phyloP scores from a whole-genome alignment of 148 eudicot genomes.

The Rhododendron molle region DNA sequence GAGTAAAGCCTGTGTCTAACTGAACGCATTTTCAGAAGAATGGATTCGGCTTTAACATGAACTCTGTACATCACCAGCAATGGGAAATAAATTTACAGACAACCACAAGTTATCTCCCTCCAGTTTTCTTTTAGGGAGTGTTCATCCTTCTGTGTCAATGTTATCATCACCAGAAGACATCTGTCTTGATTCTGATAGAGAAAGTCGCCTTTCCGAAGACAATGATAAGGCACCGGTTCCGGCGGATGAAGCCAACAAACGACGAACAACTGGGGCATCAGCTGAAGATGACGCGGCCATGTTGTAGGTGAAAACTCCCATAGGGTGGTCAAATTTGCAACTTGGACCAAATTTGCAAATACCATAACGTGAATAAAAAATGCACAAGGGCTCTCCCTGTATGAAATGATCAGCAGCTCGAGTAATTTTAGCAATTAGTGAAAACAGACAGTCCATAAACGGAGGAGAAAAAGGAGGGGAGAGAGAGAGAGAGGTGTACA shows the following conservation, averaged over 20 bases:
- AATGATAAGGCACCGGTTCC: conserved; percentile 34
- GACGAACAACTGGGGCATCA: conserved; percentile 47
- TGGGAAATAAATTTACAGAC: conserved; percentile 66
- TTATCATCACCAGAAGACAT: conserved; percentile 52
- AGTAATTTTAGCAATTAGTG: neutral
- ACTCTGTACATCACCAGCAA: conserved; percentile 70
- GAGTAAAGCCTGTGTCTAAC: conserved; percentile 29
- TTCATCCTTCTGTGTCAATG: conserved; percentile 52
- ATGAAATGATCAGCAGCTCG: neutral
- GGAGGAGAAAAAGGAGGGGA: neutral
- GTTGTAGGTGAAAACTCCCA: conserved; percentile 66
- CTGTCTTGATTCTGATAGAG: conserved; percentile 65
- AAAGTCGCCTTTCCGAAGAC: conserved; percentile 54
- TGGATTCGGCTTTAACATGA: conserved; percentile 29
- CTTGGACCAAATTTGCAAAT: conserved; percentile 96
- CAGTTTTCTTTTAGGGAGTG: conserved; percentile 12
- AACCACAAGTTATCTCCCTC: conserved; percentile 32
- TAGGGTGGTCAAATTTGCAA: conserved; percentile 90
- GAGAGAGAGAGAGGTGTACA: neutral
- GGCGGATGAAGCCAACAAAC: conserved; percentile 66
- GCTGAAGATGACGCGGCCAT: conserved; percentile 48
- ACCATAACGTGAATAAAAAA: conserved; percentile 89
- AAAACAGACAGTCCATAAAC: neutral
- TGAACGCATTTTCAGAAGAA: conserved; percentile 33
- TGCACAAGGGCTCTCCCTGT: conserved; percentile 91